Evolutionary conservation across 371 early-diverging fungal genomes (phyloP).

Genomic region (Haplosporangium sp.): DNA sequence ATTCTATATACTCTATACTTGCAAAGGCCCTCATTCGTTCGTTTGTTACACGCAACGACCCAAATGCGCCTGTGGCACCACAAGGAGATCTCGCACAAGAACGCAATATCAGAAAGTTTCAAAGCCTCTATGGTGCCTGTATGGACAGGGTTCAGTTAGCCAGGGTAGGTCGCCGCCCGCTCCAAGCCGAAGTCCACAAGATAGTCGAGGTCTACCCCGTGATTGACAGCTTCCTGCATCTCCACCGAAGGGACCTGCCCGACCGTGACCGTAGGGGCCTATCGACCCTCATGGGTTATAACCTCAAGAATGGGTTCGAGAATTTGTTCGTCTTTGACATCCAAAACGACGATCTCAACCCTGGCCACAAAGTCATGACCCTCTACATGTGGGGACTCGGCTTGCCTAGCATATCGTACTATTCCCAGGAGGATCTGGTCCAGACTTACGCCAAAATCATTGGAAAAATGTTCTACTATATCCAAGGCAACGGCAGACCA

Average conservation of each 20-base stretch:
- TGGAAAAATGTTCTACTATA: conserved; percentile 16
- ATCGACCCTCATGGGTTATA: conserved; percentile 19
- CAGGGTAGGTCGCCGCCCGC: conserved; percentile 57
- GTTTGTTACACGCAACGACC: conserved; percentile 13
- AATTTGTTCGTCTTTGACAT: conserved; percentile 49
- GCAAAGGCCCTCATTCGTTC: conserved; percentile 24
- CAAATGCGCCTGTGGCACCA: conserved; percentile 29
- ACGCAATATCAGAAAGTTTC: conserved; percentile 62
- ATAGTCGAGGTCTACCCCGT: conserved; percentile 46
- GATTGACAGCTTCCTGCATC: conserved; percentile 1
- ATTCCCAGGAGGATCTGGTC: conserved; percentile 42
- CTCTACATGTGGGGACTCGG: conserved; percentile 59
- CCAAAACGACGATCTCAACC: conserved; percentile 58
- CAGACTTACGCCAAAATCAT: conserved; percentile 7
- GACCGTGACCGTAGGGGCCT: conserved; percentile 4
- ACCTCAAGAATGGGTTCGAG: conserved; percentile 13
- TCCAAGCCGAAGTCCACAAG: conserved; percentile 53
- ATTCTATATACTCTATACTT: not conserved
- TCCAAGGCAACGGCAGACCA: not conserved
- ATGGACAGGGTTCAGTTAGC: conserved; percentile 63
- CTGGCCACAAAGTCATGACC: conserved; percentile 53
- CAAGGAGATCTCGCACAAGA: conserved; percentile 49
- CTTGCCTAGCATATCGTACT: conserved; percentile 62
- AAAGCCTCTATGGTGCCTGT: conserved; percentile 61
- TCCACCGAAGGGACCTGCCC: not conserved